phyloP scores from a whole-genome alignment of 768 basidiomycete genomes.

The Rickenella mellea region DNA sequence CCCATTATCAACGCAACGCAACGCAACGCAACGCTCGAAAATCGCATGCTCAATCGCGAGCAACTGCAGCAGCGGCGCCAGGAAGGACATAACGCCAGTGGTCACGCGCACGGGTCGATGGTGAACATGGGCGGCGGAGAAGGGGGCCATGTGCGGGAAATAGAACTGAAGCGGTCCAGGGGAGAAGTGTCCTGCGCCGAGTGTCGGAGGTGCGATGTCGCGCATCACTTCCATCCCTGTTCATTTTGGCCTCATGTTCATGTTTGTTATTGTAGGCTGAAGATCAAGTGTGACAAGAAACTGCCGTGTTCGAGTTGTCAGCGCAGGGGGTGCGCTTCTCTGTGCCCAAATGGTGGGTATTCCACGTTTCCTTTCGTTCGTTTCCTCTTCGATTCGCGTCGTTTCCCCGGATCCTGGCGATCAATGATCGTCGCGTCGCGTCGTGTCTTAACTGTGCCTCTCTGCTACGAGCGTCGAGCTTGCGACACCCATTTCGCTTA shows the following conservation, averaged over 20 bases:
- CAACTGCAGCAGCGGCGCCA: too few relatives aligned
- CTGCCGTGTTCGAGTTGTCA: constrained; percentile 73
- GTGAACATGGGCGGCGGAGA: too few relatives aligned
- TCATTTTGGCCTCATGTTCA: background rate
- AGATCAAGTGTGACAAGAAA: constrained; percentile 79
- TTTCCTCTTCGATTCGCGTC: constrained; percentile 6
- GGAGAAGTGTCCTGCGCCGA: constrained; percentile 75
- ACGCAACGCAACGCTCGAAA: too few relatives aligned
- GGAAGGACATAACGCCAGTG: too few relatives aligned
- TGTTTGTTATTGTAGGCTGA: constrained; percentile 21
- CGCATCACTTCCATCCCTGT: constrained; percentile 24
- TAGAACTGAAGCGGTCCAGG: constrained; percentile 65
- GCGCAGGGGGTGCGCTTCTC: constrained; percentile 57
- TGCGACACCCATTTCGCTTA: too few relatives aligned
- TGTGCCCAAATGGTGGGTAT: constrained; percentile 61
- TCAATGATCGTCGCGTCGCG: too few relatives aligned
- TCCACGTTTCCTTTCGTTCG: background rate
- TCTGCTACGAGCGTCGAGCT: too few relatives aligned
- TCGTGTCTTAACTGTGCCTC: too few relatives aligned
- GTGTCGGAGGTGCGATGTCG: constrained; percentile 54
- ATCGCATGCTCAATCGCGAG: too few relatives aligned
- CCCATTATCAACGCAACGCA: too few relatives aligned
- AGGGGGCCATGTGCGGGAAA: constrained; percentile 48
- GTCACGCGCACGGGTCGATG: too few relatives aligned
- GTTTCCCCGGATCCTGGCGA: too few relatives aligned